phyloP scores from a whole-genome alignment of 768 basidiomycete genomes.

The Psilocybe subaeruginosa region DNA sequence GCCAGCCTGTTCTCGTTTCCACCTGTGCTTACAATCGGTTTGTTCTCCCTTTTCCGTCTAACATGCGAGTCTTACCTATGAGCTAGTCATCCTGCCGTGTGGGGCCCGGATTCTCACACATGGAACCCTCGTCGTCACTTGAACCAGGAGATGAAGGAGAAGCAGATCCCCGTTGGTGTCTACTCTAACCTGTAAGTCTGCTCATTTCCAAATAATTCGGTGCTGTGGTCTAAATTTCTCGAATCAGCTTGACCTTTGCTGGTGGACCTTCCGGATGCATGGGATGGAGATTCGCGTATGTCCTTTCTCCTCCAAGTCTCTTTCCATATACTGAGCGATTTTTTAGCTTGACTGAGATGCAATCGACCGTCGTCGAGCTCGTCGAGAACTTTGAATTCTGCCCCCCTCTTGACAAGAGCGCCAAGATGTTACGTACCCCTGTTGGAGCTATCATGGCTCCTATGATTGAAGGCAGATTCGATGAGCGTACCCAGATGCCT shows the following conservation, averaged over 20 bases:
- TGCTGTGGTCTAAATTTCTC: not conserved
- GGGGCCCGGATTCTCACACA: slow-evolving; percentile 12
- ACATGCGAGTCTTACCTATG: not conserved
- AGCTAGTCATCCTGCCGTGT: slow-evolving; percentile 3
- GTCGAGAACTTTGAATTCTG: slow-evolving; percentile 15
- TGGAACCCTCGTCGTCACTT: slow-evolving; percentile 12
- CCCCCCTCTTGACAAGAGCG: slow-evolving; percentile 6
- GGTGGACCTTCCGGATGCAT: slow-evolving; percentile 16
- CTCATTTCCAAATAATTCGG: not conserved
- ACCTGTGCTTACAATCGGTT: slow-evolving; percentile 16
- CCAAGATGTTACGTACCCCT: slow-evolving; percentile 14
- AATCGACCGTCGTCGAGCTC: slow-evolving; percentile 11
- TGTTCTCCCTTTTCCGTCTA: not conserved
- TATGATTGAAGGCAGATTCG: slow-evolving; percentile 13
- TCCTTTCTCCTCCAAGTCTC: not conserved
- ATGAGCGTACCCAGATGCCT: slow-evolving; percentile 14
- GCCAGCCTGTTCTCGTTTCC: slow-evolving; percentile 11
- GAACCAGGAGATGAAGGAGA: slow-evolving; percentile 14
- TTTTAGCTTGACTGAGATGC: slow-evolving; percentile 12
- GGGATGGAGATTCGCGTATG: slow-evolving; percentile 16
- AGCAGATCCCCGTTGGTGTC: slow-evolving; percentile 13
- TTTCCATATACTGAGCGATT: not conserved
- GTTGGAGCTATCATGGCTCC: slow-evolving; percentile 15
- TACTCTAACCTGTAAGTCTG: slow-evolving; percentile 12
- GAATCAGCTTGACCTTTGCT: slow-evolving; percentile 8